Evolutionary conservation across 2,329 filamentous ascomycete species (phyloP).

Genomic region (Neonectria hederae): DNA sequence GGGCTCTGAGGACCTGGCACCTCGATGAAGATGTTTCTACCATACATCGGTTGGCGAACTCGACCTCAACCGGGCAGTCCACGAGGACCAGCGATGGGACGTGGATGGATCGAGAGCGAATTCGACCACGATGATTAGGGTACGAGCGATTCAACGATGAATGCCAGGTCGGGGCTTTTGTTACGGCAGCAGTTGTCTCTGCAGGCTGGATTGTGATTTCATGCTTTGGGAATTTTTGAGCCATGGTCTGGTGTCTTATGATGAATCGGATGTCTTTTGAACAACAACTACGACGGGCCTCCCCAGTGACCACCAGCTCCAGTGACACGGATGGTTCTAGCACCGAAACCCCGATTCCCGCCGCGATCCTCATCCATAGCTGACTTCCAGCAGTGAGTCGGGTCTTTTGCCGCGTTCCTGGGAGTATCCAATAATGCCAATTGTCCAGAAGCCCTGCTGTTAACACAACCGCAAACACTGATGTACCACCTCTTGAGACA

Average conservation of each 20-base stretch:
- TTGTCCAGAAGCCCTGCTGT: neutral
- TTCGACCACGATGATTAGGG: conserved; percentile 38
- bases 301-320: conserved; percentile 4
- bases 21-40: conserved; percentile 39
- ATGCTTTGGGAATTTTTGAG: conserved; percentile 43
- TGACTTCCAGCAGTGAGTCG: neutral
- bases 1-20: conserved; percentile 38
- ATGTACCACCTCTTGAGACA: neutral
- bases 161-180: conserved; percentile 43
- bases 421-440: neutral
- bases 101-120: conserved; percentile 38
- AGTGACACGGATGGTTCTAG: neutral
- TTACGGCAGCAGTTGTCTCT: conserved; percentile 42
- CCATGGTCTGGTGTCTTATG: conserved; percentile 43
- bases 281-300: conserved; percentile 24
- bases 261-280: conserved; percentile 45
- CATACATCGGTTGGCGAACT: conserved; percentile 37
- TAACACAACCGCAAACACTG: neutral
- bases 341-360: neutral
- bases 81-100: conserved; percentile 42
- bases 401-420: too few species aligned
- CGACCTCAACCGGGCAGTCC: conserved; percentile 39
- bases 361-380: neutral
- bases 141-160: conserved; percentile 45
- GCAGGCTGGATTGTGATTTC: conserved; percentile 44